Evolutionary conservation across 768 basidiomycete species (phyloP), one percentile per base, ranked within the genome.

Genomic region (Mrakia blollopis): DNA sequence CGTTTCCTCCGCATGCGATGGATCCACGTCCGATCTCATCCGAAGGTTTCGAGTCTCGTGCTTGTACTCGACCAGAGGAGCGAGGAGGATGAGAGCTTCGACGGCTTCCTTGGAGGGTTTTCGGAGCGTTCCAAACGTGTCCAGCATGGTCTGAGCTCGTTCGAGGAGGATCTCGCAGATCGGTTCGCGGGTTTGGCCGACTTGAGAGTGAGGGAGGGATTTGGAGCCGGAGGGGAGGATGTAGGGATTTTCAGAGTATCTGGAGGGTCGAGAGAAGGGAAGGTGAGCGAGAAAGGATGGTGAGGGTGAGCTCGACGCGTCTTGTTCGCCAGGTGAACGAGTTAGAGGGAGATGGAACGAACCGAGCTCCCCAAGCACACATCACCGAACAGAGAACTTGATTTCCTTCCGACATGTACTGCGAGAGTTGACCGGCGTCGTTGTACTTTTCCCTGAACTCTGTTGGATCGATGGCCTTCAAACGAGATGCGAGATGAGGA

Each of bases 1-100:
- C 11, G 30, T 63, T 41, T 92, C 91, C 7, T 91, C 90, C 39
- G 94, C 89, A 35, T 88, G 86, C 1, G 86, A 83, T 81, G 91
- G 91, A 80, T 91, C 81, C 9, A 89, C 92, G 10, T 88, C 92
- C 8, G 89, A 89, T 83, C 96, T 93, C 78, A 96, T 91, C 72
- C 94, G 85, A 1, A 89, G 89, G 80, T 95, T 93, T 16, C 96
- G 84, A 82, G 96, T 91, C 79, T 94, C 90, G 28, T 91, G 89
- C 41, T 94, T 86, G 83, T 89, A 94, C 78, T 92, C 62, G 28
- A 63, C 30, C 4, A 63, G 62, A 37, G 62, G 62, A 1, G 62
- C 11, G 10, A 63, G n/a, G 62, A 63, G 62, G 30, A 63, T 63
- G 30, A 63, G 35, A 16, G 62, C 35, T 14, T 63, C 30, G 30